Evolutionary conservation across 306 rosid genomes (phyloP).

Genomic region (Hippophae tibetana): DNA sequence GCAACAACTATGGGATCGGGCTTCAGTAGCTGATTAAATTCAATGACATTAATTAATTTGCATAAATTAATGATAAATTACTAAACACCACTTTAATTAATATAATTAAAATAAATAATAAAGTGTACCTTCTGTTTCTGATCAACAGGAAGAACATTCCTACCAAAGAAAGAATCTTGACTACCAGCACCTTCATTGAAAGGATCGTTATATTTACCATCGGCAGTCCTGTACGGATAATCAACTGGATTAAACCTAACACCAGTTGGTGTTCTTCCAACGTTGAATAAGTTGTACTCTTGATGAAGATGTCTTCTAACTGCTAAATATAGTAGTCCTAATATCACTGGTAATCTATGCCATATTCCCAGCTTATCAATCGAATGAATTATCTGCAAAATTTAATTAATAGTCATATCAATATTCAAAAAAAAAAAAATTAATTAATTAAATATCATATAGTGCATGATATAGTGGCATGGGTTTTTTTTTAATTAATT

Average conservation of each 20-base stretch:
- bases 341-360: conserved; percentile 59
- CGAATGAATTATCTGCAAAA: conserved; percentile 38
- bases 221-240: conserved; percentile 40
- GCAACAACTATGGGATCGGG: conserved; percentile 64
- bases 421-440: too few relatives aligned
- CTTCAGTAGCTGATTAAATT: conserved; percentile 33
- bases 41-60: too few relatives aligned
- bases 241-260: conserved; percentile 29
- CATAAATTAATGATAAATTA: too few relatives aligned
- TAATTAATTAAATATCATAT: neutral
- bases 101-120: too few relatives aligned
- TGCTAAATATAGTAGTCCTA: conserved; percentile 55
- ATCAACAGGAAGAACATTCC: conserved; percentile 61
- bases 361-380: conserved; percentile 57
- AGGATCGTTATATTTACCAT: conserved; percentile 58
- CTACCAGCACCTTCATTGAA: conserved; percentile 43
- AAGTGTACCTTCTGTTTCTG: conserved; percentile 31
- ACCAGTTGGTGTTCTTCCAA: conserved; percentile 32
- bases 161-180: conserved; percentile 54
- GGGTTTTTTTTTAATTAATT: too few relatives aligned
- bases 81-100: too few relatives aligned
- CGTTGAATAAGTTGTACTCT: conserved; percentile 52
- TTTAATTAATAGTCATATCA: neutral
- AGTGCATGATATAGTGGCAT: neutral
- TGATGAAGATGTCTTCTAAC: conserved; percentile 61